These are phyloP conservation scores for Lactarius trivialis DNA, from an alignment of 768 basidiomycete genomes.

Conservation along the genomic window DNA sequence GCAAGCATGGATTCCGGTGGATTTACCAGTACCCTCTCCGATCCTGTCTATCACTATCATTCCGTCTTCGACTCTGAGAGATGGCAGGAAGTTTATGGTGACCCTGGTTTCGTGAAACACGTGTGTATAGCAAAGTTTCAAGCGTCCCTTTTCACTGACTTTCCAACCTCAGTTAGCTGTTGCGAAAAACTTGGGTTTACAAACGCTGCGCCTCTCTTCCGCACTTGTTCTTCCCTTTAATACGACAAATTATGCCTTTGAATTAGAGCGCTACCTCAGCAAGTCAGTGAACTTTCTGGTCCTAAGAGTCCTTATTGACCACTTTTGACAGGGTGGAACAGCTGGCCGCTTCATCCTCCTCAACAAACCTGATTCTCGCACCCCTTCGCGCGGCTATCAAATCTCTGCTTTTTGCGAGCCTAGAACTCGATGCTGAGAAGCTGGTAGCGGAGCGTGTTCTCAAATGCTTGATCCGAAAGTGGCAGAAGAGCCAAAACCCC, in stretches of 20 bases:
- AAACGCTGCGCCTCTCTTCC: conserved; percentile 47
- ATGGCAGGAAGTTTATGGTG: conserved; percentile 60
- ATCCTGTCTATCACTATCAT: conserved; percentile 56
- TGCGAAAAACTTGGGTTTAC: conserved; percentile 50
- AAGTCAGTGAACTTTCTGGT: conserved; percentile 33
- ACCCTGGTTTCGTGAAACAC: conserved; percentile 55
- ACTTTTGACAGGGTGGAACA: conserved; percentile 41
- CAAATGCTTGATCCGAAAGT: conserved; percentile 1
- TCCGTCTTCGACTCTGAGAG: conserved; percentile 51
- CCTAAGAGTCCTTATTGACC: neutral
- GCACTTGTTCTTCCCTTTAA: conserved; percentile 56
- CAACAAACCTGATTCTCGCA: conserved; percentile 3
- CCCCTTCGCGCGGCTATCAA: conserved; percentile 23
- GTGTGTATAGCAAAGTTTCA: conserved; percentile 30
- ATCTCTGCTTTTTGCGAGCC: conserved; percentile 19
- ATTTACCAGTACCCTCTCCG: conserved; percentile 34
- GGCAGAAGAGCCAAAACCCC: neutral
- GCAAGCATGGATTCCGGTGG: conserved; percentile 33
- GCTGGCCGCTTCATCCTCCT: conserved; percentile 13
- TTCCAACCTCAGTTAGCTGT: conserved; percentile 40
- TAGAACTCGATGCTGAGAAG: conserved; percentile 20
- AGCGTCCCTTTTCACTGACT: neutral
- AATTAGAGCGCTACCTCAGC: conserved; percentile 47
- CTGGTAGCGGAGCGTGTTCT: conserved; percentile 15
- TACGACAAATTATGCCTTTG: conserved; percentile 57